Evolutionary conservation across 192 early-diverging fungal species (phyloP), one percentile per base, ranked within the genome.

Genomic region (Geranomyces variabilis): DNA sequence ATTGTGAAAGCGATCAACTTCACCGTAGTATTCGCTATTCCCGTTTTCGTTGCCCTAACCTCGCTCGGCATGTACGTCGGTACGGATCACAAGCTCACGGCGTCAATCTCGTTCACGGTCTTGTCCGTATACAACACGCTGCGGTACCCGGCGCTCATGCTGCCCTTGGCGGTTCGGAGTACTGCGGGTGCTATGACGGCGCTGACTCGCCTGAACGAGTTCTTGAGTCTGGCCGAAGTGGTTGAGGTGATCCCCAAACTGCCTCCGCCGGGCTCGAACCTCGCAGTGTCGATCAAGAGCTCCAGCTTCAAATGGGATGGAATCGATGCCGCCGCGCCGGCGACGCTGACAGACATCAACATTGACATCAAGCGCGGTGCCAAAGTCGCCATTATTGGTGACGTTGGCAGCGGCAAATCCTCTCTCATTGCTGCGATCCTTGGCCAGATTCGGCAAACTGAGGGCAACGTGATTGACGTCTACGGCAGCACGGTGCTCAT

Each of bases 41-140:
- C 88, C 9, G 80, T 90, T 13, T 56, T 87, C 75, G 80, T 73
- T 74, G 85, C 51, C 62, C 77, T 72, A 33, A 73, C 66, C 47
- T 88, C 34, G 57, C 75, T 77, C 48, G 79, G 48, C 15, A 76
- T 63, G 56, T 83, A 78, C 68, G 69, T 69, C 53, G 71, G 61
- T 12, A 41, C 47, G 34, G 80, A 48, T 7, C 68, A 82, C 56
- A 53, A 57, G 15, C 55, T 86, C 19, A 83, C 80, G 22, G 81
- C 88, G 0, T 80, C 84, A 26, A 76, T 83, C 58, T 79, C 87
- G 19, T 90, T 90, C 68, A 90, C 89, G 0, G 70, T 82, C 15
- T 66, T 90, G n/a, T 87, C 89, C 12, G 71, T 90, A 1, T 89
- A 89, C 76, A 90, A 90, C 77, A 89, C 86, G 45, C 74, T 90